phyloP scores from a whole-genome alignment of 2,329 filamentous ascomycete genomes.

The Neonectria coccinea region DNA sequence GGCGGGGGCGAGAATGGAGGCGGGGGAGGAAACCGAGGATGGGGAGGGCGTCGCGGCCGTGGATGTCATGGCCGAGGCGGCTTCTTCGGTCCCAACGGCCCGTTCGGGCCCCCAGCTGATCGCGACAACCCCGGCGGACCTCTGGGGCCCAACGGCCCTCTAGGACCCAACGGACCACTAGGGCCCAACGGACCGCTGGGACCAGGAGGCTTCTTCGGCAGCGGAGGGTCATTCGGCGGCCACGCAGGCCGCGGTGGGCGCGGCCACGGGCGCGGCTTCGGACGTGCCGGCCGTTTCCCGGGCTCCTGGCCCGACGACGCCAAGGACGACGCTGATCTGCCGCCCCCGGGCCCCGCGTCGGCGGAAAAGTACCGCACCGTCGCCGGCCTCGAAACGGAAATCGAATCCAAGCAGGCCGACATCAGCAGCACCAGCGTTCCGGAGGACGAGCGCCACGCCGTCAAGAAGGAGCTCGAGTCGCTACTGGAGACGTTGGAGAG shows the following conservation, averaged over 20 bases:
- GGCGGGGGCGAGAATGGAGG: too few relatives aligned
- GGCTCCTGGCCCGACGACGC: constrained; percentile 53
- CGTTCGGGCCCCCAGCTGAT: constrained; percentile 23
- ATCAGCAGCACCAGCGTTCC: constrained; percentile 44
- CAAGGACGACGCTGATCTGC: constrained; percentile 30
- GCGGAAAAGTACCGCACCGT: constrained; percentile 53
- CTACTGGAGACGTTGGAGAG: constrained; percentile 54
- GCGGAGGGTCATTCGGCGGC: constrained; percentile 9
- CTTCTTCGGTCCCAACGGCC: constrained; percentile 32
- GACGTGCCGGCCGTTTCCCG: constrained; percentile 35
- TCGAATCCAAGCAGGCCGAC: constrained; percentile 48
- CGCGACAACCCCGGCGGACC: constrained; percentile 21
- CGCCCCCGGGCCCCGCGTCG: constrained; percentile 43
- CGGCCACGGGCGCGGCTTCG: constrained; percentile 5
- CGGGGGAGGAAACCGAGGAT: constrained; percentile 21
- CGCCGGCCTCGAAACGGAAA: constrained; percentile 50
- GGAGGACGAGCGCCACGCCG: constrained; percentile 35
- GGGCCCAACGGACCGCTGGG: constrained; percentile 30
- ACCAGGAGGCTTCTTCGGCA: constrained; percentile 24
- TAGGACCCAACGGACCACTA: constrained; percentile 24
- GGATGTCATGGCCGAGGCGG: constrained; percentile 30
- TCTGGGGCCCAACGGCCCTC: constrained; percentile 8
- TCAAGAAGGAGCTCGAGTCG: constrained; percentile 53
- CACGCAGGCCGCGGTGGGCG: constrained; percentile 9
- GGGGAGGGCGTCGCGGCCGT: constrained; percentile 26